Evolutionary conservation across 1,139 yeast genomes (phyloP), one percentile per base, ranked within the genome.

Genomic region (Yamadazyma triangularis): DNA sequence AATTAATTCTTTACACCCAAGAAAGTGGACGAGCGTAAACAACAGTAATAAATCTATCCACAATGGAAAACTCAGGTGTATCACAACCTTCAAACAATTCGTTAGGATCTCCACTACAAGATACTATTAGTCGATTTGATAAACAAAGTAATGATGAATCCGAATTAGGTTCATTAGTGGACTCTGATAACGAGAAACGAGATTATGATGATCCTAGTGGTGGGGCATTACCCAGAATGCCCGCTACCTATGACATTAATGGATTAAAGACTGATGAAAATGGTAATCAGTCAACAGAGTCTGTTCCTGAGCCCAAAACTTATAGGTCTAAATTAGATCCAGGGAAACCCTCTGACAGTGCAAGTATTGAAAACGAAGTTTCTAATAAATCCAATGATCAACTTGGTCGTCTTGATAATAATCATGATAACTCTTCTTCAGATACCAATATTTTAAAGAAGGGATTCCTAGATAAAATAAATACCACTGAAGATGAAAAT

Each of bases 211-310:
- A 16, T n/a, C n/a, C n/a, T n/a, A 25, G 28, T 9, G 32, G 25
- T 13, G 21, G 26, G 8, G n/a, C n/a, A n/a, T 48, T 77, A n/a
- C 86, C 85, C 8, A 56, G 86, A 29, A 66, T 73, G 53, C 79
- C 81, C 1, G 86, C 78, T 1, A 71, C 80, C 0, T 60, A 70
- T 41, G 72, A 79, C 47, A 79, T 79, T 28, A 70, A 64, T 36
- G 83, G 75, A 1, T 53, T 79, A 16, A 55, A 54, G 29, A 40
- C 45, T 27, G 48, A 45, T 12, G 39, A 48, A 27, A 52, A 50
- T 32, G 48, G 48, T 15, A 35, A 32, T 7, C 20, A 28, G 19
- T 24, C 25, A 25, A 14, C 28, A 5, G 26, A 24, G 22, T 4
- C n/a, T 2, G 5, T 19, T 18, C 8, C 6, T 7, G 9, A 18